phyloP scores from a whole-genome alignment of 2,329 filamentous ascomycete genomes.

The Incumbomyces lentus region DNA sequence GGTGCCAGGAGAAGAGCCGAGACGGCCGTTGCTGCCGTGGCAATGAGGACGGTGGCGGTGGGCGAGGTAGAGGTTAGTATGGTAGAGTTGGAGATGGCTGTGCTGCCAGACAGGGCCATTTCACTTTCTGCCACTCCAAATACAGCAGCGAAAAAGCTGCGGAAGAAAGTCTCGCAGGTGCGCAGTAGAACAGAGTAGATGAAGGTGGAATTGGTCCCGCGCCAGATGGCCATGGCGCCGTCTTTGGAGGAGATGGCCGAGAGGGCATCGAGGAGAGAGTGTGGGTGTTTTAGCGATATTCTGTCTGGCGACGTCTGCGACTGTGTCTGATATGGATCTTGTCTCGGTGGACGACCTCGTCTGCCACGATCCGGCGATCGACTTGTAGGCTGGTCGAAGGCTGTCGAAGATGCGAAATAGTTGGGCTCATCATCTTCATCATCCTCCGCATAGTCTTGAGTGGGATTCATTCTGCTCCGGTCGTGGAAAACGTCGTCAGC shows the following conservation, averaged over 20 bases:
- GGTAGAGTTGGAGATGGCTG: conserved; percentile 38
- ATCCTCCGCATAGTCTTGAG: conserved; percentile 25
- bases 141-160: conserved; percentile 79
- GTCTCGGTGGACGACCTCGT: conserved; percentile 30
- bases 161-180: conserved; percentile 82
- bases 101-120: conserved; percentile 38
- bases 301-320: conserved; percentile 42
- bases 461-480: conserved; percentile 10
- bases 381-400: conserved; percentile 22
- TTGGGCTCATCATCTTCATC: conserved; percentile 28
- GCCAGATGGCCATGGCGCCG: conserved; percentile 88
- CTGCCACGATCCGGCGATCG: conserved; percentile 28
- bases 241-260: conserved; percentile 82
- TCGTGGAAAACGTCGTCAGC: conserved; percentile 8
- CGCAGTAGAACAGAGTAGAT: conserved; percentile 79
- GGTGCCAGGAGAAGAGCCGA: conserved; percentile 76
- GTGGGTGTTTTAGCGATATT: conserved; percentile 60
- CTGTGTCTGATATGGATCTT: conserved; percentile 34
- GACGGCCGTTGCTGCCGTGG: conserved; percentile 52
- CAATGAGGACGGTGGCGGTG: conserved; percentile 66
- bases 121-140: conserved; percentile 78
- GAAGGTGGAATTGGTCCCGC: conserved; percentile 83
- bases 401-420: conserved; percentile 43
- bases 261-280: conserved; percentile 78
- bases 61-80: conserved; percentile 74